These are phyloP conservation scores for Cocos nucifera DNA, from an alignment of 176 grass and related monocot genomes.

Conservation along the genomic window DNA sequence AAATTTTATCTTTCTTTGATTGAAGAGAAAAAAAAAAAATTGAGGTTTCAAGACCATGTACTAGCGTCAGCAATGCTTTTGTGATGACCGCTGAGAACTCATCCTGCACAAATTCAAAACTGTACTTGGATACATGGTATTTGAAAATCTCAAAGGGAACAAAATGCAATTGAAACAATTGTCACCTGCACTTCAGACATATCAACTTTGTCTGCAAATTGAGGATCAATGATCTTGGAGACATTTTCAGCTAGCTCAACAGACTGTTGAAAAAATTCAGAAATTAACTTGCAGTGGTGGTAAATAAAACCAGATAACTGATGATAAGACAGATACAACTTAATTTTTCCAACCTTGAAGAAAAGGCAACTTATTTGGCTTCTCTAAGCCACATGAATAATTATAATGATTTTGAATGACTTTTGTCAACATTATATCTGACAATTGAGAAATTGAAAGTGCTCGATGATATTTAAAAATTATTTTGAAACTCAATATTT, in stretches of 20 bases:
- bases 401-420: too few relatives aligned
- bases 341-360: too few relatives aligned
- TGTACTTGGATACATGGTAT: conserved; percentile 12
- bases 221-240: conserved; percentile 86
- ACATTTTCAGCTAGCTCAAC: conserved; percentile 96
- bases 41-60: conserved; percentile 94
- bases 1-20: too few relatives aligned
- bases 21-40: too few relatives aligned
- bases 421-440: too few relatives aligned
- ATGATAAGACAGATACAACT: too few relatives aligned
- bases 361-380: too few relatives aligned
- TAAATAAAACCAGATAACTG: conserved; percentile 7
- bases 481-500: too few relatives aligned
- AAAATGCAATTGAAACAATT: conserved; percentile 12
- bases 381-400: too few relatives aligned
- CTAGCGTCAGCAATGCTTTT: conserved; percentile 92
- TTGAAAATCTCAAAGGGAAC: conserved; percentile 6
- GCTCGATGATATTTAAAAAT: too few relatives aligned
- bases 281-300: neutral
- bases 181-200: conserved; percentile 95
- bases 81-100: conserved; percentile 91
- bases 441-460: too few relatives aligned
- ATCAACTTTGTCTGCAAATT: conserved; percentile 85
- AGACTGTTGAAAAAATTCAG: conserved; percentile 36
- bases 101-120: conserved; percentile 47